Conservation (phyloP, 257 asterid genomes). For the Solanum paucissectum region DNA sequence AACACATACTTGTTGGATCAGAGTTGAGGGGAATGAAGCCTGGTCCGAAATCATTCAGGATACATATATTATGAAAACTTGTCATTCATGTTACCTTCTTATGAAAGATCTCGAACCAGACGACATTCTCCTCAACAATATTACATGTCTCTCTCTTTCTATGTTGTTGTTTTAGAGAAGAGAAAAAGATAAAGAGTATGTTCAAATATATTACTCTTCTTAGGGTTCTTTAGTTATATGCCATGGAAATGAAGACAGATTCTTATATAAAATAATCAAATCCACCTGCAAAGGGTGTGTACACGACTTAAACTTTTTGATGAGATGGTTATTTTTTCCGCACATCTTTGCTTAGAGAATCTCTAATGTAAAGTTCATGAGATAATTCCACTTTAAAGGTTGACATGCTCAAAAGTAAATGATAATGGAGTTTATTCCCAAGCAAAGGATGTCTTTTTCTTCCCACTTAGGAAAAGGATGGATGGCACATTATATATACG, state of each 20-base stretch:
- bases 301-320: background rate
- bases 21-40: slow-evolving; percentile 84
- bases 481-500: background rate
- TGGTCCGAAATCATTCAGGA: slow-evolving; percentile 44
- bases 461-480: slow-evolving; percentile 23
- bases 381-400: slow-evolving; percentile 8
- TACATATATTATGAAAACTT: background rate
- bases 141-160: background rate
- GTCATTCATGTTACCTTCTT: background rate
- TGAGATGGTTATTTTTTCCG: background rate
- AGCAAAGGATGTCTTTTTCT: slow-evolving; percentile 20
- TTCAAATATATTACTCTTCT: background rate
- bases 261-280: background rate
- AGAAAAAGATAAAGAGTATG: background rate
- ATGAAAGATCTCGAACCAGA: slow-evolving; percentile 61
- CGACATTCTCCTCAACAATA: slow-evolving; percentile 64
- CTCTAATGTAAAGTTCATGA: background rate
- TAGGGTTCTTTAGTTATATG: background rate
- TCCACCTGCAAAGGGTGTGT: background rate
- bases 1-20: background rate
- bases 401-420: slow-evolving; percentile 16
- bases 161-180: background rate
- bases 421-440: slow-evolving; percentile 16
- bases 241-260: background rate
- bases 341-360: background rate